phyloP scores from a whole-genome alignment of 108 stramenopile genomes.

The Fragilaria radians region DNA sequence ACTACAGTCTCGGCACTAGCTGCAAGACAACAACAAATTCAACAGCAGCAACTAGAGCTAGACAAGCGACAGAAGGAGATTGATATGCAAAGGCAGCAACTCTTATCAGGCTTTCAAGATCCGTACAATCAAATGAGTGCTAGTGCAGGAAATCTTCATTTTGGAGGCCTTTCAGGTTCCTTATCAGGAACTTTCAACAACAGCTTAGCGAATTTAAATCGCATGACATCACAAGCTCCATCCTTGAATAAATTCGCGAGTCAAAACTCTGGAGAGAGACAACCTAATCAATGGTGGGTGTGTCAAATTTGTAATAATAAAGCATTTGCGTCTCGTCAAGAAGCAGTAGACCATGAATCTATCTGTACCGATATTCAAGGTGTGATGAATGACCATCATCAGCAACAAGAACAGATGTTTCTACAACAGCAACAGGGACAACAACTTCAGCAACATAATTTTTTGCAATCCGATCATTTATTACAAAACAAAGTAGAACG shows the following conservation, averaged over 20 bases:
- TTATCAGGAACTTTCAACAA: too few species aligned
- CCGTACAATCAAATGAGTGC: background rate
- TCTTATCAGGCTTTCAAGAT: conserved; percentile 40
- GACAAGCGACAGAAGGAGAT: conserved; percentile 38
- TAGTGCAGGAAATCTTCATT: background rate
- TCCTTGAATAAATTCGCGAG: too few species aligned
- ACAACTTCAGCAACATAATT: background rate
- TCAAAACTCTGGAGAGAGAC: too few species aligned
- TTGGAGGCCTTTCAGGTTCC: too few species aligned
- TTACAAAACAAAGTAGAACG: background rate
- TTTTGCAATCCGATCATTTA: background rate
- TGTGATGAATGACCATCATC: too few species aligned
- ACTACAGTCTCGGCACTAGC: background rate
- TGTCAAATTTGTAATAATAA: conserved; percentile 46
- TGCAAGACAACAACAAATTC: conserved; percentile 32
- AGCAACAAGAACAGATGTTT: too few species aligned
- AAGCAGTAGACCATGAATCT: conserved; percentile 24
- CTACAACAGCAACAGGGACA: too few species aligned
- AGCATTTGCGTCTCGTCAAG: conserved; percentile 39
- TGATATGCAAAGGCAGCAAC: conserved; percentile 34
- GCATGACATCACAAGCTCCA: too few species aligned
- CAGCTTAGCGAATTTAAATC: too few species aligned
- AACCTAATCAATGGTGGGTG: conserved; percentile 26
- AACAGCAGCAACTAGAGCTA: conserved; percentile 41
- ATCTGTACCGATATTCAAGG: too few species aligned